Percentiles rank a stretch among this genome's conserved stretches.
phyloP scores from a whole-genome alignment of 1,139 yeast genomes.

The Blastobotrys apis region DNA sequence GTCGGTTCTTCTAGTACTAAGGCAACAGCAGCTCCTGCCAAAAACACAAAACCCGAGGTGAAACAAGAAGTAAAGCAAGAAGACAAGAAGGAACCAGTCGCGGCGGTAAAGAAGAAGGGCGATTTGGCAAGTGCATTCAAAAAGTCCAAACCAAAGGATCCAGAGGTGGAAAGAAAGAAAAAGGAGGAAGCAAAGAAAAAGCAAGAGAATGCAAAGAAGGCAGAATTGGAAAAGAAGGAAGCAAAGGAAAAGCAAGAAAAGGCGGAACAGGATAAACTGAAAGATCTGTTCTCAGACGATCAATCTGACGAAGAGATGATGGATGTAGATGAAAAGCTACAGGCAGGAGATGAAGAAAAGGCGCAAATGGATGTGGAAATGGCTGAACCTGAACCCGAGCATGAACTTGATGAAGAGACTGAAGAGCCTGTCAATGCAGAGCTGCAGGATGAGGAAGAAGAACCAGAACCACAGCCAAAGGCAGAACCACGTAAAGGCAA shows the following conservation, averaged over 20 bases:
- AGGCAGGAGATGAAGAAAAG: conserved; percentile 6
- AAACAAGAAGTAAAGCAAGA: conserved; percentile 3
- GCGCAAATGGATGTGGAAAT: conserved; percentile 3
- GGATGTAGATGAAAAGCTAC: conserved; percentile 11
- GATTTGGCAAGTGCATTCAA: conserved; percentile 9
- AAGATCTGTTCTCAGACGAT: conserved; percentile 11
- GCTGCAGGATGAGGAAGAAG: conserved; percentile 17
- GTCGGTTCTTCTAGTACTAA: background rate
- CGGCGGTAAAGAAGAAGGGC: conserved; percentile 2
- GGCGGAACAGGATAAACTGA: conserved; percentile 4
- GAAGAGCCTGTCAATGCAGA: conserved; percentile 5
- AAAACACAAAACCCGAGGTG: background rate
- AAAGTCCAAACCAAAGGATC: conserved; percentile 8
- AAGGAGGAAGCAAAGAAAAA: conserved; percentile 17
- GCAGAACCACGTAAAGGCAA: conserved; percentile 5
- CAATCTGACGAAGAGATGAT: conserved; percentile 16
- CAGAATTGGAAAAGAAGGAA: conserved; percentile 20
- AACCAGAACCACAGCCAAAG: conserved; percentile 15
- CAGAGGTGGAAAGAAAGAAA: conserved; percentile 9
- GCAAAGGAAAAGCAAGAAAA: conserved; percentile 18
- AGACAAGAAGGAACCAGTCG: conserved; percentile 8
- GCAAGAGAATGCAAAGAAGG: conserved; percentile 14
- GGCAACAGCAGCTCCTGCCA: background rate
- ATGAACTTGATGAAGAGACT: conserved; percentile 20
- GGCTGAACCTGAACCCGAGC: conserved; percentile 11